Base-by-base conservation (phyloP, 2,329 filamentous ascomycete species). In the Fusarium sarcochroum region DNA sequence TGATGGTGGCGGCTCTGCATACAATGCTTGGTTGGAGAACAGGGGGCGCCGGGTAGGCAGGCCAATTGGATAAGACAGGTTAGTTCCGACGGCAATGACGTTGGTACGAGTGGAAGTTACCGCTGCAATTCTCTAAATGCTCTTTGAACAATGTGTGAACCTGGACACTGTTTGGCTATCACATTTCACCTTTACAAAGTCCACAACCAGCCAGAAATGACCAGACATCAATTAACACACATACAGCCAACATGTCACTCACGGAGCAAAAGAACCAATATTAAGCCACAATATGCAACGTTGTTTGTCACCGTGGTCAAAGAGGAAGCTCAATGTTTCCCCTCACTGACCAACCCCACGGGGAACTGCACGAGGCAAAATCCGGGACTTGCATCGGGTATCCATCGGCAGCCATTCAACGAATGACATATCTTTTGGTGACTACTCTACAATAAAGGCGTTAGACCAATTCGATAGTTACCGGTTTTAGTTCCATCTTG, bases 321-420 rank as follows among this genome's bases (percentile, higher is more conserved):
- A 64, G 13, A 53, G 61, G 61, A 65, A 64, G 61, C 61, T 65
- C 60, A 32, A 49, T 65, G 42, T 46, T 52, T 59, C 53, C 52
- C 52, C 59, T 63, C 59, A 58, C n/a, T 18, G n/a, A 37, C 25
- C 42, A 44, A 59, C 60, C 60, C 61, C 61, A 64, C 60, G 61
- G 61, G 60, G 61, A 51, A 64, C 8, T 55, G 7, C 47, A 57
- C 27, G 46, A 57, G 53, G 38, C 35, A 20, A 42, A 32, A 50
- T 40, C 45, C 45, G 40, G 59, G 27, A 58, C 34, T 41, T 41
- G 38, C 17, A 20, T 13, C 34, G 34, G 34, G 15, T 35, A 35
- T 15, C 34, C 48, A 35, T 56, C 30, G 15, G 8, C 30, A 49
- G 34, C 23, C 23, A 13, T 30, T 13, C 10, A 30, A 30, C 60